Conservation (phyloP, 2,329 filamentous ascomycete species). For the Aspergillus flavus region DNA sequence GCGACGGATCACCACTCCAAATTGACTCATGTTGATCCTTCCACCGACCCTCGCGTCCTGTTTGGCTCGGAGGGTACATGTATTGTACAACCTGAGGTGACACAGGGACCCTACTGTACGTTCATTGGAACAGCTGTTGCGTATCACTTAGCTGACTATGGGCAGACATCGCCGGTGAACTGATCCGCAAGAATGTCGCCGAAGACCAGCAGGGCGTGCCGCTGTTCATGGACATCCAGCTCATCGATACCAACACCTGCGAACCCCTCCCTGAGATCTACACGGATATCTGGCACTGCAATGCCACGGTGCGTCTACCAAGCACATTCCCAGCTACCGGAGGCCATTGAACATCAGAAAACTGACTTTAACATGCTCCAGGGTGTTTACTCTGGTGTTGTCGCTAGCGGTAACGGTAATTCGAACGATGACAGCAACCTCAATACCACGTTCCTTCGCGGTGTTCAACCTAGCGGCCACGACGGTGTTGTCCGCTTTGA, state of each 20-base stretch:
- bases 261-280: constrained; percentile 42
- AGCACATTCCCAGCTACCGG: neutral
- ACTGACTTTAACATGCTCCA: constrained; percentile 8
- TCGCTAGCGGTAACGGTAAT: constrained; percentile 41
- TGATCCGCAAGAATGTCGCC: constrained; percentile 40
- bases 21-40: constrained; percentile 22
- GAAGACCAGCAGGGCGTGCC: constrained; percentile 40
- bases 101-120: constrained; percentile 56
- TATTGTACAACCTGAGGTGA: constrained; percentile 56
- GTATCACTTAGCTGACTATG: neutral
- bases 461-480: constrained; percentile 45
- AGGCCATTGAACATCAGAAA: neutral
- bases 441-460: constrained; percentile 50
- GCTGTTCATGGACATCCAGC: constrained; percentile 44
- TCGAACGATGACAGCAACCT: constrained; percentile 42
- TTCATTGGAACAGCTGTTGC: neutral
- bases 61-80: constrained; percentile 45
- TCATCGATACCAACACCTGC: constrained; percentile 46
- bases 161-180: constrained; percentile 40
- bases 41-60: constrained; percentile 27
- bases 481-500: constrained; percentile 48
- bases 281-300: constrained; percentile 47
- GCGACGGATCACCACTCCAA: constrained; percentile 45
- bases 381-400: constrained; percentile 44
- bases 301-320: constrained; percentile 34